Evolutionary conservation across 2,329 filamentous ascomycete species (phyloP), one percentile per base, ranked within the genome.

Genomic region (Xenoacremonium recifei): DNA sequence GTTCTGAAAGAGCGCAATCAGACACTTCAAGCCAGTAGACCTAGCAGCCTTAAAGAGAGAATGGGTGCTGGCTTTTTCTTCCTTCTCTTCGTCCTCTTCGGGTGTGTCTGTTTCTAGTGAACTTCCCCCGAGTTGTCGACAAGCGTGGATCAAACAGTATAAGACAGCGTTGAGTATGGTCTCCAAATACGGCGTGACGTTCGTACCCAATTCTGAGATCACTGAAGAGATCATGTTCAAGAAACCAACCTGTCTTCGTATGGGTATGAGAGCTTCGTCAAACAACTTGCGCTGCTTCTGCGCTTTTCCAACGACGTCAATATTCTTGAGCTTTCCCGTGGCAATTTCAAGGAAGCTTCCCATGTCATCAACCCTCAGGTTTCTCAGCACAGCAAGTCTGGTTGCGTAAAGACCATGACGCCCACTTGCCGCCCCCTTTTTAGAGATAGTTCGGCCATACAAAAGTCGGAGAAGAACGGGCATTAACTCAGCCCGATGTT

Each of bases 181-280:
- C 13, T 77, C 70, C 36, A 85, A 77, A 54, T 87, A 92, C 1
- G 82, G 77, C 3, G 74, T 66, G 40, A 95, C 80, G 40, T 84
- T 84, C 5, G 78, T 81, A 39, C 91, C 89, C 25, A 97, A 77
- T 39, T 93, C 89, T 43, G 86, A 85, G 45, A 97, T 82, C 61
- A 97, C 81, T 10, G 92, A 83, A 45, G 90, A 84, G 37, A 93
- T 76, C 89, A 97, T 93, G 60, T 95, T 95, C 38, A 96, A 70
- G 60, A 96, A 82, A 71, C 95, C 93, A 44, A 93, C 79, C 64
- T 96, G 92, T 64, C 91, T 93, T 56, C 91, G 81, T 10, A 78
- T 68, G 13, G 80, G 77, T 19, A 91, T 67, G 11, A 85, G 48
- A 33, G 87, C 79, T 20, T 74, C 67, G 1, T 72, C 63, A 36